phyloP scores from a whole-genome alignment of 2,329 filamentous ascomycete genomes.

The Fusarium ambrosium region DNA sequence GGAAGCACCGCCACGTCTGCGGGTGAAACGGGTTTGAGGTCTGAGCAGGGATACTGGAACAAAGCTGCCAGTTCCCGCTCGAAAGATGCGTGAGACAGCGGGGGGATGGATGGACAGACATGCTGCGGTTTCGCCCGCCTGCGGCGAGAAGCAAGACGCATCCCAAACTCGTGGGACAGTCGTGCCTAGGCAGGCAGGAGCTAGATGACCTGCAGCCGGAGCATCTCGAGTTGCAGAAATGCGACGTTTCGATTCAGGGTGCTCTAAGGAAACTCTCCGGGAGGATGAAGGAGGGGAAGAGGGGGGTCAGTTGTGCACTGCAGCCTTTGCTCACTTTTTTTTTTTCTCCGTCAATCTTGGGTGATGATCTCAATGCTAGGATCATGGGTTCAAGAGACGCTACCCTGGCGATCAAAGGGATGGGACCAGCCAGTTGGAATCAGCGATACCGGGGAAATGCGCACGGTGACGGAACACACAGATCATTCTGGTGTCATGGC shows the following conservation, averaged over 20 bases:
- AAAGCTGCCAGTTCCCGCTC: slow-evolving; percentile 22
- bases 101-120: not conserved
- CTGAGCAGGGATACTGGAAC: slow-evolving; percentile 13
- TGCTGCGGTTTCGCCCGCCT: slow-evolving; percentile 6
- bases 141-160: slow-evolving; percentile 23
- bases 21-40: slow-evolving; percentile 31
- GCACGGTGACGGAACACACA: slow-evolving; percentile 31
- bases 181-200: slow-evolving; percentile 22
- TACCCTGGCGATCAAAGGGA: slow-evolving; percentile 37
- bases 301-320: not conserved
- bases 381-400: slow-evolving; percentile 31
- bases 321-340: slow-evolving; percentile 4
- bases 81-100: slow-evolving; percentile 21
- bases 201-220: slow-evolving; percentile 46
- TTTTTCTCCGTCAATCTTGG: slow-evolving; percentile 26
- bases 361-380: slow-evolving; percentile 36
- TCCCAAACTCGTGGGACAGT: slow-evolving; percentile 38
- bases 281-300: not conserved
- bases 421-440: slow-evolving; percentile 36
- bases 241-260: slow-evolving; percentile 32
- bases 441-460: slow-evolving; percentile 27
- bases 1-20: slow-evolving; percentile 39
- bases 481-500: slow-evolving; percentile 26
- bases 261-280: slow-evolving; percentile 14
- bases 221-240: slow-evolving; percentile 40